Evolutionary conservation across 768 basidiomycete species (phyloP).

Genomic region (Nevesoporus exiguus): DNA sequence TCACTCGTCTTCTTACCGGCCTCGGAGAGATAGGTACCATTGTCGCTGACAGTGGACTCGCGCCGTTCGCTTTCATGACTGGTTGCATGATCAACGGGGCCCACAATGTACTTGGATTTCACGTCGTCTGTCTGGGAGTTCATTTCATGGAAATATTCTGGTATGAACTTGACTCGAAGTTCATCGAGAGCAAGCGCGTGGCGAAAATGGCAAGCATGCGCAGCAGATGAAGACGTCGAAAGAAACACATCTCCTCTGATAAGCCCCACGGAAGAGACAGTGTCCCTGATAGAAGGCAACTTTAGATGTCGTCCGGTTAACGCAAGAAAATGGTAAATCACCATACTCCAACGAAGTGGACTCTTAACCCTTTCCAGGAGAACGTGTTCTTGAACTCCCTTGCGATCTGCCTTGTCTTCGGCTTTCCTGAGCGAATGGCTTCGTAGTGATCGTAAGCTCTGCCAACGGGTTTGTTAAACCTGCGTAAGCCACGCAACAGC

Average conservation of each 20-base stretch:
- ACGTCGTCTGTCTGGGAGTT: conserved; percentile 16
- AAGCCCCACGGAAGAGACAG: background rate
- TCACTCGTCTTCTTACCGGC: conserved; percentile 3
- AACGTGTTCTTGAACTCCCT: background rate
- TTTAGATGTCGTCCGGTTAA: no score
- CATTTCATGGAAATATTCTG: conserved; percentile 33
- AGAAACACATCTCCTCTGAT: background rate
- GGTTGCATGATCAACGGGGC: background rate
- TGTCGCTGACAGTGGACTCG: background rate
- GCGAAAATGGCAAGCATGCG: conserved; percentile 14
- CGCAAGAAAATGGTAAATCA: background rate
- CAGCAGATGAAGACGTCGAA: background rate
- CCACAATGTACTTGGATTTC: conserved; percentile 14
- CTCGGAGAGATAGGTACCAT: background rate
- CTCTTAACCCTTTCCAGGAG: background rate
- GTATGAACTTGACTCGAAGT: conserved; percentile 45
- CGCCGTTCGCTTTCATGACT: background rate
- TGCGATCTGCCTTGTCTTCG: background rate
- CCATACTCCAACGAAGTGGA: background rate
- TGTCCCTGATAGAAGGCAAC: background rate
- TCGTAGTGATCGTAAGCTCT: background rate
- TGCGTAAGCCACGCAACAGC: background rate
- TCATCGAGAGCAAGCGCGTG: conserved; percentile 17
- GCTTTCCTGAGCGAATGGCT: background rate
- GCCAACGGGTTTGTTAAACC: background rate